These are phyloP conservation scores for Ulmus americana DNA, from an alignment of 331 rosid species.

Conservation along the genomic window DNA sequence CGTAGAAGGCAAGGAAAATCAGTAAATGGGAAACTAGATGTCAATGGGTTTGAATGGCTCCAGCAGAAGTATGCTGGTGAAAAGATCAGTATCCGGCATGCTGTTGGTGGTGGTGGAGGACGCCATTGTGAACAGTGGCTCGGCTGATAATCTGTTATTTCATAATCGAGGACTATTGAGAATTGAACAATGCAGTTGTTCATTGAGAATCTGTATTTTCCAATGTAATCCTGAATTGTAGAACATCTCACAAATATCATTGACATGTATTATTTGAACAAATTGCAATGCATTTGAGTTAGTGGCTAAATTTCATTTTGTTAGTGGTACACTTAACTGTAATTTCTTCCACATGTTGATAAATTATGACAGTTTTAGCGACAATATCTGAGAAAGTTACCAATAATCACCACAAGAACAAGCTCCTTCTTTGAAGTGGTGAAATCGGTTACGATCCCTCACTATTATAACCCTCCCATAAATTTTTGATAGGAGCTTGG, in stretches of 20 bases:
- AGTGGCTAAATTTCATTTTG: neutral
- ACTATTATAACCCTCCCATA: conserved; percentile 52
- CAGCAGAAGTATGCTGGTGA: conserved; percentile 72
- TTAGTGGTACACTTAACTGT: no score
- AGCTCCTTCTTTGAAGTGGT: conserved; percentile 51
- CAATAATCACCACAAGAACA: conserved; percentile 58
- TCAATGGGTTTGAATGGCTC: conserved; percentile 82
- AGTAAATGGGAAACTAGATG: conserved; percentile 78
- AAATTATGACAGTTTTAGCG: neutral
- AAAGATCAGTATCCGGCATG: conserved; percentile 83
- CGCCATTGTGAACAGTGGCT: conserved; percentile 91
- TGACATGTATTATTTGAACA: neutral
- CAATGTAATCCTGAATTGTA: neutral
- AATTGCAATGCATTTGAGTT: neutral
- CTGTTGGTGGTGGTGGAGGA: conserved; percentile 83
- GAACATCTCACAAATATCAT: neutral
- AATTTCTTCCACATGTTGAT: no score
- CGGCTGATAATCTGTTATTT: conserved; percentile 42
- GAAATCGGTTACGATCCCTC: conserved; percentile 61
- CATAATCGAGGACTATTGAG: neutral
- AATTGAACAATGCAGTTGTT: conserved; percentile 6
- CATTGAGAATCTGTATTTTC: neutral
- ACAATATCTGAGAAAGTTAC: conserved; percentile 23
- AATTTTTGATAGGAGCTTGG: conserved; percentile 52
- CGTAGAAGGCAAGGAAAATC: conserved; percentile 83